Evolutionary conservation across 2,329 filamentous ascomycete genomes (phyloP), one percentile per base, ranked within the genome.

Genomic region (Parafenestella ontariensis): DNA sequence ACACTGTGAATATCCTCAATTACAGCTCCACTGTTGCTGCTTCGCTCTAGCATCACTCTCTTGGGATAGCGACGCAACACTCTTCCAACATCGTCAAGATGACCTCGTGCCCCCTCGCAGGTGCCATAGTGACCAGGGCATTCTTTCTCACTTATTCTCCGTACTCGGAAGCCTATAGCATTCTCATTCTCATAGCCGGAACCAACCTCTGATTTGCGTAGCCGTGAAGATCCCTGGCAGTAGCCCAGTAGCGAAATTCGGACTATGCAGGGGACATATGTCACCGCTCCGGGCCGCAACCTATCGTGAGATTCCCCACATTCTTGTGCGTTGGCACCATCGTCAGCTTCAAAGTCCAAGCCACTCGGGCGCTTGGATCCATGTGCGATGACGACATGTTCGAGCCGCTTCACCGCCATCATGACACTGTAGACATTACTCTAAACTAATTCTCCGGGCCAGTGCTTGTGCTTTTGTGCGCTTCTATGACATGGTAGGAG

Each of bases 61-160:
- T 24, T 21, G 5, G 9, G 24, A 24, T 10, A 11, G 29, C 46
- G 49, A 56, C 43, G 43, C 55, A 48, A 18, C 10, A 11, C 29
- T 34, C 11, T 47, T 39, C 37, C 42, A 21, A 48, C 45, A 34
- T 29, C 26, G 47, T 42, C 36, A 9, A 46, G 15, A 33, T 62
- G 54, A 29, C 52, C 66, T 56, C 56, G 59, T 68, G 55, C 45
- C 58, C 60, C 60, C 46, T 51, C 50, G 57, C 59, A 58, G 46
- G 56, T 59, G 46, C 24, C 33, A 46, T 47, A 33, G 21, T 26
- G 31, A 40, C 23, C 45, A 20, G 13, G 8, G 23, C 23, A 6
- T 31, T 17, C 36, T 49, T 46, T 34, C 17, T 33, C 29, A 23
- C 33, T 17, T 46, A 31, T 49, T 37, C 26, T 53, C 28, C 17